These are phyloP conservation scores for Geranium rotundifolium DNA, from an alignment of 345 rosid species.

Conservation along the genomic window DNA sequence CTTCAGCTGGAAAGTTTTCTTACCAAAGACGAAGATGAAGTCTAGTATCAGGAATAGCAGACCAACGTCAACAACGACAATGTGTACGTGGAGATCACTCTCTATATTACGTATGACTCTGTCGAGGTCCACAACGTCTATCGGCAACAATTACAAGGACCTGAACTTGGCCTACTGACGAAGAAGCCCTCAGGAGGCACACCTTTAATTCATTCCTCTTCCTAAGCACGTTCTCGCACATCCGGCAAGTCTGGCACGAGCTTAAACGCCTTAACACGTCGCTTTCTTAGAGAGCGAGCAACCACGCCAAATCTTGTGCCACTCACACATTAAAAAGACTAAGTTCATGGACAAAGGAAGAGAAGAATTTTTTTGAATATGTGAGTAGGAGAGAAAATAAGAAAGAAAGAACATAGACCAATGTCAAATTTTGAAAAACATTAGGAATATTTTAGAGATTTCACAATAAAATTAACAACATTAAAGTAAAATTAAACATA, in stretches of 20 bases:
- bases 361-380: too few species aligned
- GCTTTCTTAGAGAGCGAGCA: constrained; percentile 32
- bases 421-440: too few species aligned
- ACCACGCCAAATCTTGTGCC: constrained; percentile 59
- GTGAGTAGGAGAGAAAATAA: too few species aligned
- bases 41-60: too few species aligned
- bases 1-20: too few species aligned
- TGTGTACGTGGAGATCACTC: too few species aligned
- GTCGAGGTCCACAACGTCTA: constrained; percentile 86
- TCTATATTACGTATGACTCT: constrained; percentile 62
- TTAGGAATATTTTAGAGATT: too few species aligned
- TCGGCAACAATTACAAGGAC: constrained; percentile 36
- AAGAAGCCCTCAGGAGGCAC: constrained; percentile 48
- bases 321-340: constrained; percentile 69
- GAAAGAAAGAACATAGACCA: too few species aligned
- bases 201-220: constrained; percentile 38
- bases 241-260: constrained; percentile 72
- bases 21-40: too few species aligned
- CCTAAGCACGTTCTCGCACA: constrained; percentile 46
- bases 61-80: too few species aligned
- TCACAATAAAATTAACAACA: too few species aligned
- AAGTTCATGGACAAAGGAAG: constrained; percentile 50
- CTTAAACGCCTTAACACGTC: constrained; percentile 44
- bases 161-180: constrained; percentile 60
- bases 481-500: too few species aligned